These are phyloP conservation scores for Gentiana dahurica DNA, from an alignment of 257 asterid species.

Conservation along the genomic window DNA sequence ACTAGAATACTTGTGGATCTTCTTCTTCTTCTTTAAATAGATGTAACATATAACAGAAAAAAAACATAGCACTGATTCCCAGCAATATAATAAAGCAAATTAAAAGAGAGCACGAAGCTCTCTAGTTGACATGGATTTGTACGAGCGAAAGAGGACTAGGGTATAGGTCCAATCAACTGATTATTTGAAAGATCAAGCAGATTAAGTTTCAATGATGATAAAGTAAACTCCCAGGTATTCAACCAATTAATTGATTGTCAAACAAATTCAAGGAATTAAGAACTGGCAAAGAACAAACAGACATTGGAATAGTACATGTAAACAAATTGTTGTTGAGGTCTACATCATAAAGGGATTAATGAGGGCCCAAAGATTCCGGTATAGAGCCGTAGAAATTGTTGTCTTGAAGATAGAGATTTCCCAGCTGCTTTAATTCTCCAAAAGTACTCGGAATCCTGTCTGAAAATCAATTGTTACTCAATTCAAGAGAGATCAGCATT, in stretches of 20 bases:
- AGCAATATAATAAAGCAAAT: conserved; percentile 14
- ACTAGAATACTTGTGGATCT: conserved; percentile 12
- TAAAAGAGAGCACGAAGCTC: conserved; percentile 6
- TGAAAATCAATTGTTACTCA: conserved; percentile 48
- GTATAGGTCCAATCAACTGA: conserved; percentile 24
- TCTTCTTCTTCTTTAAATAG: conserved; percentile 12
- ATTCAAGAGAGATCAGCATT: conserved; percentile 35
- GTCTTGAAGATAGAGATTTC: conserved; percentile 34
- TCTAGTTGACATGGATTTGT: conserved; percentile 9
- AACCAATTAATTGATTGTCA: conserved; percentile 57
- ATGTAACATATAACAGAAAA: conserved; percentile 15
- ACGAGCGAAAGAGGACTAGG: conserved; percentile 19
- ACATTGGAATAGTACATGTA: conserved; percentile 45
- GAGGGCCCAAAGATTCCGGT: conserved; percentile 60
- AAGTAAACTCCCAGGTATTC: conserved; percentile 40
- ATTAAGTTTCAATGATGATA: conserved; percentile 50
- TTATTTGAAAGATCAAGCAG: conserved; percentile 71
- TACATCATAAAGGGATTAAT: conserved; percentile 40
- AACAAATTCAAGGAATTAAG: conserved; percentile 69
- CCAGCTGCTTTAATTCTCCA: conserved; percentile 47
- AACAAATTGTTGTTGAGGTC: conserved; percentile 55
- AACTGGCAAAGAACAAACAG: conserved; percentile 44
- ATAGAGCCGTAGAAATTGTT: conserved; percentile 53
- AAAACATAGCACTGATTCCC: conserved; percentile 6
- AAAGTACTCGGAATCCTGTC: conserved; percentile 46